Evolutionary conservation across 2,329 filamentous ascomycete species (phyloP), one percentile per base, ranked within the genome.

Genomic region (Trichoderma koningii): DNA sequence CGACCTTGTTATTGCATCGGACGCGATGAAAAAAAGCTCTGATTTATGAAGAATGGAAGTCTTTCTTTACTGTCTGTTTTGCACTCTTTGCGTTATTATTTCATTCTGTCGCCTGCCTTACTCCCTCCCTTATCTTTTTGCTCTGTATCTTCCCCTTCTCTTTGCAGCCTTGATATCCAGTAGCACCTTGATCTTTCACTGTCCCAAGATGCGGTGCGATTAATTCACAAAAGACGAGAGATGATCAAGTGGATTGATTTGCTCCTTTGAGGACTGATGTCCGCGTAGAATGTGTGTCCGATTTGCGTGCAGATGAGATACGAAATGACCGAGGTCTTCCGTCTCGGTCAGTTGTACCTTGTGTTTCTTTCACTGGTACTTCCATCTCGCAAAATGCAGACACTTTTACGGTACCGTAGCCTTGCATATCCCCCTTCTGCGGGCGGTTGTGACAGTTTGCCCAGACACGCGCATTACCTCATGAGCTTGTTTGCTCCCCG

Each of bases 21-120:
- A 97, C 94, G 95, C 93, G 87, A 92, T 89, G 85, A 90, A 73
- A 89, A 90, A 92, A 89, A 96, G 91, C 92, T 97, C 94, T 98
- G 94, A 98, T 78, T 79, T 80, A 79, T 82, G 64, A 73, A 69
- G 77, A 80, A 79, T 77, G 75, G 74, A 76, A 75, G 73, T 28
- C 42, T 38, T 56, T 63, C 42, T 69, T n/a, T 67, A 19, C 34
- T 52, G 63, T 61, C 38, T 51, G 56, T 60, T 52, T 67, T 55
- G 34, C 63, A 50, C 56, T 61, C 66, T 63, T 66, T 5, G 7
- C 44, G 12, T 48, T 48, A 5, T 38, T 44, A n/a, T 63, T 10
- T 57, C 3, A 44, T 26, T 55, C 3, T 63, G 2, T 34, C 30
- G 1, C 34, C 6, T 47, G 17, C 14, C 2, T 44, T 44, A 1